These are phyloP conservation scores for Leishmania guyanensis DNA, from an alignment of 208 protist genomes.

Conservation along the genomic window DNA sequence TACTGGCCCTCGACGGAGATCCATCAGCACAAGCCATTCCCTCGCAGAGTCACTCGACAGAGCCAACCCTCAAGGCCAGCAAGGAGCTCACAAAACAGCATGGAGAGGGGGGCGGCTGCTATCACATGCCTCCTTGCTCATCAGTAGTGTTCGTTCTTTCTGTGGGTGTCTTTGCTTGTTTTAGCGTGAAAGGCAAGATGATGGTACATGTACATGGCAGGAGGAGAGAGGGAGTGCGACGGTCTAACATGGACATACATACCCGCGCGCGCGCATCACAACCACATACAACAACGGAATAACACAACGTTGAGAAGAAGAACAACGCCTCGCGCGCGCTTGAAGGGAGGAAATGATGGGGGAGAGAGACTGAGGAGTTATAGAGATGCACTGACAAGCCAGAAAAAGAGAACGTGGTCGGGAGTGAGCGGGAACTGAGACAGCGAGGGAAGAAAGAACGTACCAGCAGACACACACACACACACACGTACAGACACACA, in stretches of 20 bases:
- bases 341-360: background rate
- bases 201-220: constrained; percentile 19
- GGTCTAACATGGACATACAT: background rate
- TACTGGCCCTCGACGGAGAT: background rate
- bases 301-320: background rate
- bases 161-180: background rate
- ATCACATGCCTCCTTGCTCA: background rate
- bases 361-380: background rate
- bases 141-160: background rate
- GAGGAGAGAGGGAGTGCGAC: background rate
- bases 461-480: background rate
- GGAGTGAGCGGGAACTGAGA: background rate
- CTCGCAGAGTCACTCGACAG: background rate
- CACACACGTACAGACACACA: background rate
- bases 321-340: background rate
- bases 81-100: too few relatives aligned
- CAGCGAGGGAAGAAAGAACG: background rate
- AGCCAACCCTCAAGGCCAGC: too few relatives aligned
- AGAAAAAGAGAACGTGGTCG: background rate
- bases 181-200: background rate
- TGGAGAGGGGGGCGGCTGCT: too few relatives aligned
- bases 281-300: background rate
- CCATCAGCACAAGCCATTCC: background rate
- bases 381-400: background rate
- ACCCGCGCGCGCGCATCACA: background rate